Evolutionary conservation across 2,329 filamentous ascomycete species (phyloP).

Genomic region (Coniochaeta pulveracea): DNA sequence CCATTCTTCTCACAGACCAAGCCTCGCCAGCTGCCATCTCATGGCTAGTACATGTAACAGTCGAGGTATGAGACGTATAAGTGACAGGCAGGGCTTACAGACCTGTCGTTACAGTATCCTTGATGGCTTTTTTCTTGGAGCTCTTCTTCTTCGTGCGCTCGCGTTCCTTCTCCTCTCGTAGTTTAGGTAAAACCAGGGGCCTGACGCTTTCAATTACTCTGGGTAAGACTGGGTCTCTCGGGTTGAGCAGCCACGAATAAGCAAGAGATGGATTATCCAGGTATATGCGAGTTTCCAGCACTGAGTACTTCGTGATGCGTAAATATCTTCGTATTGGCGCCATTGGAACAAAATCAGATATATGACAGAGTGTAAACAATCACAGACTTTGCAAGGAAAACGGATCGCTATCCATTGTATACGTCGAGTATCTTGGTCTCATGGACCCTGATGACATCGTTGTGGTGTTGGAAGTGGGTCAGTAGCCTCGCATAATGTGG

Average conservation of each 20-base stretch:
- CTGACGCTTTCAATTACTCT: conserved; percentile 77
- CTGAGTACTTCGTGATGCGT: conserved; percentile 83
- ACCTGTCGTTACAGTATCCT: conserved; percentile 81
- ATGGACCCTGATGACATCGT: neutral
- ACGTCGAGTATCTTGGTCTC: neutral
- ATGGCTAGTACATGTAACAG: neutral
- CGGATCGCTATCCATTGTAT: neutral
- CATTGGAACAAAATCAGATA: conserved; percentile 41
- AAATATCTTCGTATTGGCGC: conserved; percentile 82
- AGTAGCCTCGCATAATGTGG: conserved; percentile 3
- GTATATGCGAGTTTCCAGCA: conserved; percentile 94
- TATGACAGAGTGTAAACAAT: neutral
- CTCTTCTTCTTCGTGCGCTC: conserved; percentile 48
- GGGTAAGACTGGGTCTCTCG: conserved; percentile 63
- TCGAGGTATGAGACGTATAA: neutral
- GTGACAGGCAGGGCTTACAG: conserved; percentile 15
- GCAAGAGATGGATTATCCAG: conserved; percentile 79
- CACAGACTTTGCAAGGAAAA: neutral
- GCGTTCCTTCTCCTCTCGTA: conserved; percentile 73
- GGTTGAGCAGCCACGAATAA: conserved; percentile 73
- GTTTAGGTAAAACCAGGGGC: conserved; percentile 78
- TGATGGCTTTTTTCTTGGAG: conserved; percentile 70
- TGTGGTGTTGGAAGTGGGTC: neutral
- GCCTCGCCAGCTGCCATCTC: neutral
- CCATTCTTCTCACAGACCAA: neutral